A percentile compares a stretch with the other conserved stretches of the same genome.
Conservation (phyloP, 2,329 filamentous ascomycete species). For the Hirsutella thompsonii region DNA sequence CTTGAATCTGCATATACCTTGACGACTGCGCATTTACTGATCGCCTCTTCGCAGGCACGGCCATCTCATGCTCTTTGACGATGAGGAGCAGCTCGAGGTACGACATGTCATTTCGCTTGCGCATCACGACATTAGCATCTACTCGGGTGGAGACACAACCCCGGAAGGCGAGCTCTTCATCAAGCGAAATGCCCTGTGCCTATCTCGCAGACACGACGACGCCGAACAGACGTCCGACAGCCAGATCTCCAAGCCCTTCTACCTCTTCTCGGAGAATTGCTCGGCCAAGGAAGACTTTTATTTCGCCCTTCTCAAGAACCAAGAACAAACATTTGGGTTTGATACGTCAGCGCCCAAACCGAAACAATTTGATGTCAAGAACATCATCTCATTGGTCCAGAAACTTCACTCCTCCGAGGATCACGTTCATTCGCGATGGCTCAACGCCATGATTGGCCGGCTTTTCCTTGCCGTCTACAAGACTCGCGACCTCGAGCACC, state of each 20-base stretch:
- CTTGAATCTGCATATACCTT: no score
- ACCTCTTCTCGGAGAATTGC: slow-evolving; percentile 85
- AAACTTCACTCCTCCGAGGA: slow-evolving; percentile 85
- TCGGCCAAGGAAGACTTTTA: slow-evolving; percentile 99
- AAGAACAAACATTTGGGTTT: slow-evolving; percentile 52
- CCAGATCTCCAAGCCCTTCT: slow-evolving; percentile 68
- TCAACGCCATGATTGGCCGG: slow-evolving; percentile 83
- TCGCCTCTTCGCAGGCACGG: slow-evolving; percentile 51
- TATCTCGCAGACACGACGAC: slow-evolving; percentile 51
- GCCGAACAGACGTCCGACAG: slow-evolving; percentile 42
- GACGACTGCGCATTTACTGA: background rate
- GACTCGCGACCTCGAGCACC: slow-evolving; percentile 66
- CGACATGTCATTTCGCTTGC: slow-evolving; percentile 89
- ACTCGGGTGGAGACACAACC: slow-evolving; percentile 63
- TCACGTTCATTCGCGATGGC: slow-evolving; percentile 78
- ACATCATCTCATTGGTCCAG: slow-evolving; percentile 84
- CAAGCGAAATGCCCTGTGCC: slow-evolving; percentile 79
- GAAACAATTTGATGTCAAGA: slow-evolving; percentile 66
- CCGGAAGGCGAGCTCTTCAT: slow-evolving; percentile 92
- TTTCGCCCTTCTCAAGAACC: slow-evolving; percentile 76
- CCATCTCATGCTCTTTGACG: slow-evolving; percentile 94
- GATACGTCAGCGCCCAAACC: slow-evolving; percentile 49
- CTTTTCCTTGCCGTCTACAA: slow-evolving; percentile 81
- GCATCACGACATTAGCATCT: slow-evolving; percentile 75
- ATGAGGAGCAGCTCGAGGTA: slow-evolving; percentile 88